Conservation (phyloP, 805 yeast species). For the Kluyveromyces nonfermentans region DNA sequence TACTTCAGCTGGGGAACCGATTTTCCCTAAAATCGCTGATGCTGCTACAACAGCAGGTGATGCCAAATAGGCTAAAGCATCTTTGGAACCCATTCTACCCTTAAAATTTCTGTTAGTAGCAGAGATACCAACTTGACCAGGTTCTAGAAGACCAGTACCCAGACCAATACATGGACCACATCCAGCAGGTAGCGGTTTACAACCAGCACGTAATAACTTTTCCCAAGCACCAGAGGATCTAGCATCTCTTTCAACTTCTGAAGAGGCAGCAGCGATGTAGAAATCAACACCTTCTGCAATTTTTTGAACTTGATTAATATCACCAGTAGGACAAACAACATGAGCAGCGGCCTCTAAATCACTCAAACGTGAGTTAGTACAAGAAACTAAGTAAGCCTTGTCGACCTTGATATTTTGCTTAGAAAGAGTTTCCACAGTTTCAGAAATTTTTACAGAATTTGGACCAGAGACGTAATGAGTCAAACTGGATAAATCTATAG, state of each 20-base stretch:
- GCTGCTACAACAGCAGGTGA: conserved; percentile 99
- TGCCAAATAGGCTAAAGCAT: conserved; percentile 90
- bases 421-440: conserved; percentile 65
- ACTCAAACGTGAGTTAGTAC: conserved; percentile 89
- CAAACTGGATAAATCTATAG: conserved; percentile 67
- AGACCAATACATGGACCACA: conserved; percentile 99
- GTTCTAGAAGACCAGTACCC: conserved; percentile 87
- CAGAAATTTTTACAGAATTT: conserved; percentile 89
- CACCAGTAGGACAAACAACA: conserved; percentile 43
- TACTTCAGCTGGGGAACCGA: conserved; percentile 86
- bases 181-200: conserved; percentile 92
- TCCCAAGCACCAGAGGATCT: conserved; percentile 91
- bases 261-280: conserved; percentile 95
- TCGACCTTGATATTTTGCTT: conserved; percentile 65
- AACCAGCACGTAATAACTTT: conserved; percentile 82
- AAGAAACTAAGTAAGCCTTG: conserved; percentile 95
- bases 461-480: conserved; percentile 94
- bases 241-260: conserved; percentile 87
- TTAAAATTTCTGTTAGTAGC: conserved; percentile 98
- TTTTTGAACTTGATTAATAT: conserved; percentile 37
- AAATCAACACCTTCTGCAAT: conserved; percentile 87
- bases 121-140: conserved; percentile 96
- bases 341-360: conserved; percentile 94
- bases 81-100: conserved; percentile 98
- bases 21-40: conserved; percentile 89